Base-by-base conservation (phyloP, 805 yeast species). In the Barnettozyma siamensis region DNA sequence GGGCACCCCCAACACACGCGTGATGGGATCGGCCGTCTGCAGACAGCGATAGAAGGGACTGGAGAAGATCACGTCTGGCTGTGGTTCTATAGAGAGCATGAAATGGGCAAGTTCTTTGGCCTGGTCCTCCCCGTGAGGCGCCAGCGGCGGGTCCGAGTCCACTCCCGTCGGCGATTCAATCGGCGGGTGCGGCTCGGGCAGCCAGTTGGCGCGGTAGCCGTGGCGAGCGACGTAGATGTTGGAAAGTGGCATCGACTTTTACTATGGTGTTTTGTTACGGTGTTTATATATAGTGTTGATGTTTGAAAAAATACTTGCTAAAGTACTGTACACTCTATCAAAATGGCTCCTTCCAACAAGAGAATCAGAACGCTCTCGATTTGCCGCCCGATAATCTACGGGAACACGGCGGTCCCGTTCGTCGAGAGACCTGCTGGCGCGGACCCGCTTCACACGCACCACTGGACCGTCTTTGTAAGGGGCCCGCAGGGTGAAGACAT, bases 41-140 rank as follows among this genome's bases (percentile, higher is more conserved):
- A 88, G 66, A 60, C 98, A 93, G 44, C 98, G 69, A 59, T 86
- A 88, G 60, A 88, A 89, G 0, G 98, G 98, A 15, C 95, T 83
- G 0, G 83, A 63, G 47, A 88, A 72, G 10, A 93, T 72, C 44
- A 83, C 63, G 45, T 83, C 80, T 2, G 95, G 94, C 42, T 72
- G 73, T 4, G 83, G 81, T 6, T 61, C 58, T 12, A 63, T 55
- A 0, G 76, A 67, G 15, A 73, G 50, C 15, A 89, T 54, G 55
- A 72, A 82, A 20, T 65, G 71, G 0, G 85, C 88, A 47, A 93
- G 64, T 55, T 93, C 93, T 31, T 74, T 68, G 0, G 98, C 94
- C 63, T 93, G 98, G 10, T 79, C 82, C 3, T 77, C 80, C 4
- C 98, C 99, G 57, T 87, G 95, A 2, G 78, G 78, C 0, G 97